Evolutionary conservation across 306 rosid genomes (phyloP), one percentile per base, ranked within the genome.

Genomic region (Gastrolobium villosum): DNA sequence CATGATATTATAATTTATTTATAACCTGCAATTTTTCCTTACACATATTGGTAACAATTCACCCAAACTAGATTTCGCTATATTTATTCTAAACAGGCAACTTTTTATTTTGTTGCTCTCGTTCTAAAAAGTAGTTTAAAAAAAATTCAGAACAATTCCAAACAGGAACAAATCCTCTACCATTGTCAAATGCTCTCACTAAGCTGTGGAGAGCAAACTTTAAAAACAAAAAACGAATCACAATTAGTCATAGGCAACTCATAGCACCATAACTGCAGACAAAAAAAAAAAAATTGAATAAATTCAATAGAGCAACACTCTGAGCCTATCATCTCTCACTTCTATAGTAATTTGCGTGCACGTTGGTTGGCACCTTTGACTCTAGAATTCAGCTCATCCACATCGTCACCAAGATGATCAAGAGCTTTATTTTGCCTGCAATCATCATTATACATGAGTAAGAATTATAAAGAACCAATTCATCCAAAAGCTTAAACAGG

Each of bases 391-490:
- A 96, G 64, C 78, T 90, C 94, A 60, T 93, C 97, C 52, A 91
- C 90, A 35, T 96, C 98, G 13, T 86, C 93, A 26, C 84, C 43
- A 10, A 96, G 91, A 89, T 93, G 76, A 87, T 93, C 97, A 30
- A 96, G 88, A 26, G 96, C 94, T 76, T 91, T 91, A 75, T 96
- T 96, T 89, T 93, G 99, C 87, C 99, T 96, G 91, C 86, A 93
- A 30, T 78, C 71, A 70, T 20, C 86, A 81, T n/a, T n/a, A n/a
- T n/a, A n/a, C n/a, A n/a, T n/a, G n/a, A n/a, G n/a, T n/a, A n/a
- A n/a, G n/a, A n/a, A n/a, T n/a, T n/a, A n/a, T n/a, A n/a, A n/a
- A n/a, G n/a, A n/a, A n/a, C n/a, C n/a, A n/a, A n/a, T n/a, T n/a
- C n/a, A n/a, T n/a, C n/a, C n/a, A n/a, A n/a, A n/a, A n/a, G n/a